Evolutionary conservation across 2,329 filamentous ascomycete species (phyloP), one percentile per base, ranked within the genome.

Genomic region (Herpotrichia juniperi): DNA sequence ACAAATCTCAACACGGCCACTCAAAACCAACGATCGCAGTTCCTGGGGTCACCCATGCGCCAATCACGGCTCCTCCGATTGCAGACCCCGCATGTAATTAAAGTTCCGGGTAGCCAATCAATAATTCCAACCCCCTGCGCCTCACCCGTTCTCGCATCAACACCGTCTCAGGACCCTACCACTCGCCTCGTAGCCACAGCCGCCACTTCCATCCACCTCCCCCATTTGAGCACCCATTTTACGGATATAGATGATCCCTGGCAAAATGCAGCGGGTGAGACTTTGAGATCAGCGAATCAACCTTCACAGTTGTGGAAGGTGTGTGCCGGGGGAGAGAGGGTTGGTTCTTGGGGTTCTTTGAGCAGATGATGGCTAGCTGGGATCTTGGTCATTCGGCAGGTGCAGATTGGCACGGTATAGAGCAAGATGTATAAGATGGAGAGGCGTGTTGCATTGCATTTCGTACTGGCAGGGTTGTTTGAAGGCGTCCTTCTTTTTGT

Each of bases 131-230:
- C 3, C 31, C 22, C 44, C 44, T 11, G 28, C 44, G 44, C 44
- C 31, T 24, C 44, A 8, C 26, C 16, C 44, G 22, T 24, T 14
- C 5, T 9, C 24, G 17, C 40, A 43, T 31, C 40, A 43, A 31
- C n/a, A 17, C 40, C n/a, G 40, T 31, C 21, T 24, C 31, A 39
- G 19, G 26, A 47, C 19, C 44, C 31, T 22, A 30, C 44, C 44
- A 47, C 44, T 37, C 31, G 22, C 16, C 31, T 4, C 44, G 16
- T 28, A 26, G 44, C 44, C 31, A 37, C 30, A 28, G 22, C 44
- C 44, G 44, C 44, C 32, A 45, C 30, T n/a, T 14, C 7, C 14
- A 28, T 17, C 44, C 30, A 47, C 44, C 31, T 47, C 4, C 44
- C 32, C 22, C 32, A 47, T 47, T 47, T 22, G 44, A 39, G 30